These are phyloP conservation scores for Backusella circina DNA, from an alignment of 192 early-diverging fungal species.

Conservation along the genomic window DNA sequence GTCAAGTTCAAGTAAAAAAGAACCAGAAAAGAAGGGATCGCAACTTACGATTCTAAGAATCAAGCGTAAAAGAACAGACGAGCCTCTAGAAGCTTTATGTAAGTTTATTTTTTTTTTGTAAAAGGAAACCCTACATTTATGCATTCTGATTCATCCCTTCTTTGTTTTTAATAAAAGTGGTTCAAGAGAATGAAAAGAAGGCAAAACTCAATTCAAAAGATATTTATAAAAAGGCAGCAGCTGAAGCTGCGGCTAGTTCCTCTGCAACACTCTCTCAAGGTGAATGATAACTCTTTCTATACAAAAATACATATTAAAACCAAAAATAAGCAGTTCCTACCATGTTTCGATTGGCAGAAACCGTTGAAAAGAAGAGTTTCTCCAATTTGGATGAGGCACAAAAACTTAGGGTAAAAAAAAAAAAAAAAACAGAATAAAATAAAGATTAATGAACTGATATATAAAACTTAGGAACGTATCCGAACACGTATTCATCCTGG, in stretches of 20 bases:
- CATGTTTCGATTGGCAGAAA: conserved; percentile 64
- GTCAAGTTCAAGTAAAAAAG: neutral
- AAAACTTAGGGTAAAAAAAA: conserved; percentile 43
- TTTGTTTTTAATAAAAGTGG: conserved; percentile 35
- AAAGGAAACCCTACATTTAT: neutral
- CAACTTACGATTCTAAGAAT: conserved; percentile 67
- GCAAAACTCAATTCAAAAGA: conserved; percentile 13
- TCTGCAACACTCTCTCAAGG: neutral
- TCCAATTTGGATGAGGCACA: conserved; percentile 45
- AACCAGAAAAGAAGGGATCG: neutral
- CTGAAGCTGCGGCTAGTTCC: neutral
- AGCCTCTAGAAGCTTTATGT: conserved; percentile 69
- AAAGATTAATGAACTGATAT: no score
- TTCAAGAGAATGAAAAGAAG: conserved; percentile 46
- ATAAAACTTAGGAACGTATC: conserved; percentile 23
- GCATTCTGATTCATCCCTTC: neutral
- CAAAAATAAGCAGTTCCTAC: conserved; percentile 26
- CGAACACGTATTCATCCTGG: conserved; percentile 20
- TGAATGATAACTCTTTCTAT: neutral
- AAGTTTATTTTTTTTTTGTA: neutral
- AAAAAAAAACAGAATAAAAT: neutral
- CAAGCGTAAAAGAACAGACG: conserved; percentile 72
- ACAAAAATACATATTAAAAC: neutral
- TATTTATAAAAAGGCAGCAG: neutral
- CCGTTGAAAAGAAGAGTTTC: conserved; percentile 62